Base-by-base conservation (phyloP, 208 protist species). In the Trypanosomatidae sp. region DNA sequence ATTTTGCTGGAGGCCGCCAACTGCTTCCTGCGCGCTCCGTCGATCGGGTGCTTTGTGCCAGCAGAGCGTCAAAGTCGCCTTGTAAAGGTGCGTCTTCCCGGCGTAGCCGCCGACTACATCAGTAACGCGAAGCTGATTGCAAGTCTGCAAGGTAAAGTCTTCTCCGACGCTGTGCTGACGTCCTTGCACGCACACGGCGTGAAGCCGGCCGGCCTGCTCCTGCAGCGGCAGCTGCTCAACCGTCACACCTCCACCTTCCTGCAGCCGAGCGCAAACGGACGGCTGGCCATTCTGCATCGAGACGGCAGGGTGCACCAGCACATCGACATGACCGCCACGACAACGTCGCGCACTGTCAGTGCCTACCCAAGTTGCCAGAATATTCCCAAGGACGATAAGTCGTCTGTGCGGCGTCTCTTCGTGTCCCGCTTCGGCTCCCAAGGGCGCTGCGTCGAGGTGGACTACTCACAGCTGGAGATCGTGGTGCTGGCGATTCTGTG, bases 381-480 rank as follows among this genome's bases (percentile, higher is more conserved):
- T 71, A 94, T 97, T 64, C 88, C 92, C 7, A 95, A 95, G 79
- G 90, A 94, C 50, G 90, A 94, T 71, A 94, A 94, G 78, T 94
- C 89, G 6, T 83, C 87, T 4, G 67, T 91, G 53, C 85, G 92
- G 9, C 89, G 87, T 44, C 78, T 97, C 62, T 92, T 97, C 53
- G 79, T 89, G 12, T 95, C 90, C 0, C 90, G 92, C 62, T 97
- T 93, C 69, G 92, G 92, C n/a, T 69, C 69, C 6, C 70, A 91
- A 59, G 92, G 92, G 19, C 83, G 89, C 22, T 93, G 85, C 59
- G 77, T 97, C 22, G 92, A 97, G 80, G 68, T 95, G n/a, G 92
- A 97, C 79, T 97, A 95, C 83, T 88, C 92, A n/a, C 92, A 97
- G 79, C 74, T 97, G 15, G 90, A 97, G 68, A 94, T 97, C 67